Base-by-base conservation (phyloP, 352 stramenopile genomes). In the Phytopythium helicoides region DNA sequence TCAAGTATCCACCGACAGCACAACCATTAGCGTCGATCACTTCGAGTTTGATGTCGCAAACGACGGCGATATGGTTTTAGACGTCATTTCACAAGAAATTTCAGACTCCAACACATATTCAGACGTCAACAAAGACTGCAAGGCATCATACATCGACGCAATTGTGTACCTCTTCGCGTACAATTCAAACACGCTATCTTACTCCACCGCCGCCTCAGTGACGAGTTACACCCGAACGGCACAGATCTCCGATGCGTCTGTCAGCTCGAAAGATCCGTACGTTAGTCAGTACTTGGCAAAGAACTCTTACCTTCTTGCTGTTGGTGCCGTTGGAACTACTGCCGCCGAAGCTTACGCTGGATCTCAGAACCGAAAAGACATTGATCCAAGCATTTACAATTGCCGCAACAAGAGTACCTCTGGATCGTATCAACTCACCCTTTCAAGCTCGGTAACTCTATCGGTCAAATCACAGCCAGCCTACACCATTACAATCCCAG, bases 101-200 rank as follows among this genome's bases (percentile, higher is more conserved):
- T 73, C 73, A 16, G 73, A 89, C 47, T 64, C 64, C 39, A 66
- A 79, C 49, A 52, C 52, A 23, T 91, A 67, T 48, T 49, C 58
- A 4, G 80, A 91, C 47, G 39, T 91, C 16, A 91, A 91, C 54
- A 40, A 56, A n/a, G 80, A 89, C 57, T 91, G 80, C 52, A 57
- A 56, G 14, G 68, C 69, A 18, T 62, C 57, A 7, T 91, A 89
- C 58, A 47, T 87, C 15, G 77, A 91, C 54, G 52, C 77, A 0
- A 67, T 83, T 31, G 54, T 91, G 21, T 87, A 75, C 46, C 63
- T 91, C 35, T 91, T 81, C 50, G 45, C 54, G 2, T 52, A 76
- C 1, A 64, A 56, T 38, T 49, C 71, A 19, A 73, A 78, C 49
- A 56, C 44, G 8, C 47, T 52, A 26, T 28, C 33, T 0, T 45